Percentiles rank a stretch among this genome's conserved stretches.
These are phyloP conservation scores for Aspergillus incahuasiensis DNA, from an alignment of 495 filamentous ascomycete species.

Conservation along the genomic window DNA sequence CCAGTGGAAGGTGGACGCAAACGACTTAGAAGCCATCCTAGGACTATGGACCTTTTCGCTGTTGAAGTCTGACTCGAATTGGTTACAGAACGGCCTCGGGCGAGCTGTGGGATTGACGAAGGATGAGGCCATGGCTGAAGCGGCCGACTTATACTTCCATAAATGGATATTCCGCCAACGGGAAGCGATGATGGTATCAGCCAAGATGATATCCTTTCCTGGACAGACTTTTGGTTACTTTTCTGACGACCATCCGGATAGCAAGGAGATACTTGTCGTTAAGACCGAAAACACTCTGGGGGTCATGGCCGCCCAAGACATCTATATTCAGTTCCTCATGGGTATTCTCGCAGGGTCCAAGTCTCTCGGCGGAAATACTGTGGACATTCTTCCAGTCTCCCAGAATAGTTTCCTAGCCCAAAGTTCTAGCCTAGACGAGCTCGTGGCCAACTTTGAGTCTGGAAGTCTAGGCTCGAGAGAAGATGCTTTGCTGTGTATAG, in stretches of 20 bases:
- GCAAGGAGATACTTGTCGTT: slow-evolving; percentile 23
- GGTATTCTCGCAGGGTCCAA: slow-evolving; percentile 8
- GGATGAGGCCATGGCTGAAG: slow-evolving; percentile 17
- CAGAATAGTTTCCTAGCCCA: slow-evolving; percentile 18
- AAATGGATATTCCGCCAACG: slow-evolving; percentile 37
- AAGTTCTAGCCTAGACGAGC: slow-evolving; percentile 21
- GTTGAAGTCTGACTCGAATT: slow-evolving; percentile 18
- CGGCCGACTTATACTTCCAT: slow-evolving; percentile 31
- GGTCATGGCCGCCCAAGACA: slow-evolving; percentile 35
- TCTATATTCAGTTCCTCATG: slow-evolving; percentile 32
- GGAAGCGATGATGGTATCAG: slow-evolving; percentile 24
- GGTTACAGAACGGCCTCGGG: slow-evolving; percentile 15
- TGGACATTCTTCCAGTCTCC: slow-evolving; percentile 14
- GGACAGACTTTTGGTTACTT: slow-evolving; percentile 24
- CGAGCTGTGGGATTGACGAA: slow-evolving; percentile 28
- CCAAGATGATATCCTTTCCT: slow-evolving; percentile 17
- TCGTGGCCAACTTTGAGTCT: slow-evolving; percentile 25
- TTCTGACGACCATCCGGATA: slow-evolving; percentile 1
- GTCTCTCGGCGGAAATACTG: slow-evolving; percentile 19
- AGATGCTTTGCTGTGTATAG: slow-evolving; percentile 34
- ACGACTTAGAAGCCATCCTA: slow-evolving; percentile 32
- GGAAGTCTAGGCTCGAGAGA: slow-evolving; percentile 27
- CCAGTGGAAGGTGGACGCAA: slow-evolving; percentile 24
- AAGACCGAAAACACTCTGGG: slow-evolving; percentile 23
- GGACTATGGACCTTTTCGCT: slow-evolving; percentile 36